Base-by-base conservation (phyloP, 371 early-diverging fungal species). In the Mortierella sp. region DNA sequence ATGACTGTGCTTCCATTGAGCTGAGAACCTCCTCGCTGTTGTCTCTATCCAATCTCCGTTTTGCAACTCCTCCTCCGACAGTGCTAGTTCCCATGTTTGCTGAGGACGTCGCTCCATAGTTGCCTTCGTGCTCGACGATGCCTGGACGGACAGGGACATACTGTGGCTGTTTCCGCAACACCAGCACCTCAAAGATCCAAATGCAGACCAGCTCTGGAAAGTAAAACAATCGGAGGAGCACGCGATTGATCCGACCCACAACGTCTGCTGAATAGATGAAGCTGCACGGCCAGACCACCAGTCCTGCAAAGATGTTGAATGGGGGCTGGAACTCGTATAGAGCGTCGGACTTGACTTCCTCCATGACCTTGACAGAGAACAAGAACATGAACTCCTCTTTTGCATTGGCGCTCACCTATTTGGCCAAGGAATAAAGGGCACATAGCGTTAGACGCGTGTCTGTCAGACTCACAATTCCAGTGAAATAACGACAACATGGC, bases 371-470 rank as follows among this genome's bases (percentile, higher is more conserved):
- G 76, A 86, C 79, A 26, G 80, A 84, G 47, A 84, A 84, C 55
- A 86, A 58, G 55, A 80, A 86, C 73, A 86, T 84, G 64, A 84
- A 86, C 47, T 86, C 86, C 48, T 86, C 86, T 40, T 86, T 77
- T 29, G 86, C 86, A n/a, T 86, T 86, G 7, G 80, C 79, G 67
- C 83, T 82, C 63, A 80, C 81, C 81, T 80, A 73, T 47, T 5
- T 2, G 14, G 34, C 43, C 16, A 65, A 34, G 55, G 43, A 45
- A 10, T 10, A 24, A 34, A n/a, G 37, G 8, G 0, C 39, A 43
- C 26, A 29, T 8, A 13, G 31, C 0, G 26, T 63, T 64, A 70
- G 11, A 4, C 34, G 22, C n/a, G 29, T 26, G 41, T 40, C 4
- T 2, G 4, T 37, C 37, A 14, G 41, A 31, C 44, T 6, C 48